Percentiles rank a stretch among this genome's conserved stretches.
phyloP scores from a whole-genome alignment of 305 asterid genomes.

The Fraxinus platypoda region DNA sequence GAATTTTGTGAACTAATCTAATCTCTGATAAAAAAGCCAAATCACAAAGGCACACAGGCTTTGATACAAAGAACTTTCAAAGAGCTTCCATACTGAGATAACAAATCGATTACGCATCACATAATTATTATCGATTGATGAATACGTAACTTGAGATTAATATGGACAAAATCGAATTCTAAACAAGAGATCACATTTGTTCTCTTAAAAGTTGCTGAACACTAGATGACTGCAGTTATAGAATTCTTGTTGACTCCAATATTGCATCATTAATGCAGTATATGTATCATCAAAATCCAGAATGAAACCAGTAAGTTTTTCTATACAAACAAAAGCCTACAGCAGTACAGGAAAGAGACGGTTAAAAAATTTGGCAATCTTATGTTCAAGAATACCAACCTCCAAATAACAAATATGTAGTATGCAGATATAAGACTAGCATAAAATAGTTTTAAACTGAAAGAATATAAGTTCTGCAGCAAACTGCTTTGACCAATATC shows the following conservation, averaged over 20 bases:
- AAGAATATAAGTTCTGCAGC: constrained; percentile 11
- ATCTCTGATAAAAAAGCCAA: neutral
- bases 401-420: neutral
- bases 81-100: neutral
- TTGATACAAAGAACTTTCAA: neutral
- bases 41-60: neutral
- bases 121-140: neutral
- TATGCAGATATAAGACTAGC: neutral
- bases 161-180: neutral
- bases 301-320: neutral
- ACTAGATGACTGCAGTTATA: neutral
- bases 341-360: neutral
- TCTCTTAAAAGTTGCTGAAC: constrained; percentile 5
- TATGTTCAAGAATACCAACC: constrained; percentile 5
- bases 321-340: constrained; percentile 14
- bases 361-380: constrained; percentile 10
- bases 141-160: neutral
- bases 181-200: neutral
- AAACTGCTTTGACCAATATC: constrained; percentile 11
- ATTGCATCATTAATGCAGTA: constrained; percentile 7
- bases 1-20: neutral
- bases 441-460: neutral
- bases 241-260: constrained; percentile 13
- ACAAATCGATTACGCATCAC: neutral
- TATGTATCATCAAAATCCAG: neutral